These are phyloP conservation scores for Gossypium longicalyx DNA, from an alignment of 345 rosid genomes.

Conservation along the genomic window DNA sequence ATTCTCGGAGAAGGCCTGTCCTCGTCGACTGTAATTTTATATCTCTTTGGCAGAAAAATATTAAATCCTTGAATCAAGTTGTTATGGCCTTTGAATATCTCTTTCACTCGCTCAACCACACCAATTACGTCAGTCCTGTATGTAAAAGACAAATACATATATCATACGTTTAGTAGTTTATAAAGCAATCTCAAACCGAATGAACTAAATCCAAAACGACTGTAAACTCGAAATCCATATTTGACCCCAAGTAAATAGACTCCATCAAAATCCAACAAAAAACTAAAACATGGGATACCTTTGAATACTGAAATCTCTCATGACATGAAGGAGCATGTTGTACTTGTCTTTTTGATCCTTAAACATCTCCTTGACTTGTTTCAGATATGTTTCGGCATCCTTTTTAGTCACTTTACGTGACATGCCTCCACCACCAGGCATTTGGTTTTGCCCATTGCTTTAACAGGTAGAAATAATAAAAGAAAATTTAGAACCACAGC, in stretches of 20 bases:
- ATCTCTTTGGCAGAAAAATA: slow-evolving; percentile 88
- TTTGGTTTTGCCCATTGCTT: slow-evolving; percentile 53
- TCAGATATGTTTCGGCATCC: slow-evolving; percentile 78
- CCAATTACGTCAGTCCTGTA: slow-evolving; percentile 84
- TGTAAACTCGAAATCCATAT: too few species aligned
- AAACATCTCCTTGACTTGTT: slow-evolving; percentile 90
- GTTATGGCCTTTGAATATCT: slow-evolving; percentile 84
- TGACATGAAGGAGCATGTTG: slow-evolving; percentile 81
- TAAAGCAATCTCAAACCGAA: too few species aligned
- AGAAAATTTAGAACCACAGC: background rate
- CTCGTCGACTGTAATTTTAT: slow-evolving; percentile 79
- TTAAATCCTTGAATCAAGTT: slow-evolving; percentile 85
- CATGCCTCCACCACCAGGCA: slow-evolving; percentile 24
- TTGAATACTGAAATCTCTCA: slow-evolving; percentile 30
- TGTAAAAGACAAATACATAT: too few species aligned
- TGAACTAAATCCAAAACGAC: too few species aligned
- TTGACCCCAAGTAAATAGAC: too few species aligned
- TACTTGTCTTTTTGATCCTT: slow-evolving; percentile 87
- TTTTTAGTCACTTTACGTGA: slow-evolving; percentile 70
- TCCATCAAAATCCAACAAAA: too few species aligned
- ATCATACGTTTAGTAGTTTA: too few species aligned
- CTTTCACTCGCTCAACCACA: slow-evolving; percentile 88
- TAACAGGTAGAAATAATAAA: slow-evolving; percentile 12
- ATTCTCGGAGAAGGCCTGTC: slow-evolving; percentile 73
- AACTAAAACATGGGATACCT: too few species aligned